Conservation (phyloP, 179 eudicot genomes). For the Spinacia oleracea region DNA sequence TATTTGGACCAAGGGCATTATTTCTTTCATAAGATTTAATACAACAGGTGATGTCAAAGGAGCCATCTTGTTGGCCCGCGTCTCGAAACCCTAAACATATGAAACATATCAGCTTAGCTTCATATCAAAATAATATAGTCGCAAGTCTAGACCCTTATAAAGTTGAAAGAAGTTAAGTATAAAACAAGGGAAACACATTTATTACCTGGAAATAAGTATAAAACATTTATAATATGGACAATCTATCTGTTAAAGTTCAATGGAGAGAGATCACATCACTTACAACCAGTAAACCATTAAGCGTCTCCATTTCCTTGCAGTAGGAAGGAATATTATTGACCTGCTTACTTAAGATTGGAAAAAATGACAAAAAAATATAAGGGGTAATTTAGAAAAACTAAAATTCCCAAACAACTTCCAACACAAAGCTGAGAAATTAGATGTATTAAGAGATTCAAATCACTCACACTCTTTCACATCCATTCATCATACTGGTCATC, state of each 20-base stretch:
- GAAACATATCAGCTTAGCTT: conserved; percentile 1
- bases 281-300: conserved; percentile 93
- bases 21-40: conserved; percentile 70
- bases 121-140: neutral
- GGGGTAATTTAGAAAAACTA: neutral
- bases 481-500: neutral
- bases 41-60: conserved; percentile 53
- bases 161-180: no score
- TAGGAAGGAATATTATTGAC: conserved; percentile 64
- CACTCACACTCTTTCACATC: neutral
- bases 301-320: conserved; percentile 99
- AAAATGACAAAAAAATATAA: no score
- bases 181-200: no score
- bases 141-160: no score
- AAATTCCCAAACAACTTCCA: neutral
- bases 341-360: conserved; percentile 50
- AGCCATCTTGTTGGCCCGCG: conserved; percentile 45
- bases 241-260: conserved; percentile 86
- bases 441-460: neutral
- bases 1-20: no score
- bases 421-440: neutral
- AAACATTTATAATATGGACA: conserved; percentile 80
- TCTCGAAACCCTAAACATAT: conserved; percentile 43
- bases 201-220: no score
- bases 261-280: conserved; percentile 95